Percentiles rank a stretch among this genome's conserved stretches.
Conservation (phyloP, 805 yeast species). For the Lipomyces chichibuensis region DNA sequence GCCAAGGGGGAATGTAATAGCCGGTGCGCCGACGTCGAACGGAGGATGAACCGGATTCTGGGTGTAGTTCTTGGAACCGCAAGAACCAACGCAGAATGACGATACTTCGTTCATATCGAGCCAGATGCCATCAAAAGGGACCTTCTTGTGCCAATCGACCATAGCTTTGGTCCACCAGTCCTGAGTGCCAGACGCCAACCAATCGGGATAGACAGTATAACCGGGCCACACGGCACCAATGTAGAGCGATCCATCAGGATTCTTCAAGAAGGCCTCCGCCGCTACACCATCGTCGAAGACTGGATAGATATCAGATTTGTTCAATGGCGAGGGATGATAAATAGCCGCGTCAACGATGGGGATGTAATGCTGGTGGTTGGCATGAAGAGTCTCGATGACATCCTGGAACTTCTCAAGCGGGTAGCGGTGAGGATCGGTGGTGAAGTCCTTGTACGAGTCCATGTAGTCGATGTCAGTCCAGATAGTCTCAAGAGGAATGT, state of each 20-base stretch:
- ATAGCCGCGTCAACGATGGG: constrained; percentile 27
- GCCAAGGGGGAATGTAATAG: constrained; percentile 2
- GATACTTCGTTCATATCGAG: constrained; percentile 71
- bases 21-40: constrained; percentile 6
- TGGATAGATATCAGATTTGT: constrained; percentile 14
- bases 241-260: constrained; percentile 38
- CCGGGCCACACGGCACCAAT: constrained; percentile 46
- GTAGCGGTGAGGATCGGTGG: constrained; percentile 69
- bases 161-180: constrained; percentile 39
- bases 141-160: constrained; percentile 37
- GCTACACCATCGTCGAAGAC: constrained; percentile 15
- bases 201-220: constrained; percentile 44
- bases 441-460: constrained; percentile 72
- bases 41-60: constrained; percentile 16
- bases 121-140: constrained; percentile 51
- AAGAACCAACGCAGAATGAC: constrained; percentile 45
- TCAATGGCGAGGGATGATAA: constrained; percentile 13
- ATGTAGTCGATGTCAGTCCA: constrained; percentile 87
- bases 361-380: constrained; percentile 47
- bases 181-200: constrained; percentile 37
- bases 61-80: constrained; percentile 34
- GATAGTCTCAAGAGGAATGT: constrained; percentile 74
- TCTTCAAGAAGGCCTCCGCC: constrained; percentile 15
- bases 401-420: constrained; percentile 64
- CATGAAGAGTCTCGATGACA: constrained; percentile 61